Evolutionary conservation across 352 stramenopile genomes (phyloP), one percentile per base, ranked within the genome.

Genomic region (Phytophthora colocasiae): DNA sequence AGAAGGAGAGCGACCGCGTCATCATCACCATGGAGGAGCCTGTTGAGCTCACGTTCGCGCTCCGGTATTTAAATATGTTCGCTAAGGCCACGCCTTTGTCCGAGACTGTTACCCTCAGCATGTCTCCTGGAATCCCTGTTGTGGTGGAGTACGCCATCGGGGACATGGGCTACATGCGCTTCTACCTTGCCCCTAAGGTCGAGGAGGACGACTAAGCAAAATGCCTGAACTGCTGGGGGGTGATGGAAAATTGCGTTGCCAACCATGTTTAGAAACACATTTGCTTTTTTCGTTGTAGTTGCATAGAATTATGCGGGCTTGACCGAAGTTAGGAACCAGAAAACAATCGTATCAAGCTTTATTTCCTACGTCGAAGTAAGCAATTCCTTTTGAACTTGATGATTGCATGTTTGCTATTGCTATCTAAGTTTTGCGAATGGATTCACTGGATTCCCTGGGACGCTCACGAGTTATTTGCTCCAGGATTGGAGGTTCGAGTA

Each of bases 41-140:
- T 10, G 97, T 99, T 31, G 96, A 99, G 80, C 89, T 99, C 48
- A 98, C 93, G 62, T 99, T 99, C 79, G 98, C 98, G 43, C 85
- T 99, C 45, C 94, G 97, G 54, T 99, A 99, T 90, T 90, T 99
- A 76, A 98, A 98, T 83, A 98, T 99, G 81, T 99, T 99, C 75
- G 98, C 97, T 53, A 99, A 99, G 89, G 98, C 97, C 34, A 99
- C 97, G 50, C 92, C 90, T 32, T 86, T 99, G 59, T 97, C 89
- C 45, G 78, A 92, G 40, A 97, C 78, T 38, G 98, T 99, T 50
- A 98, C 97, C 74, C 85, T 99, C 44, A 98, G 87, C 65, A 99
- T 99, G 95, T 98, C 91, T 43, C 96, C 96, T 7, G 97, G 98
- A 43, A 97, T 99, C 50, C 98, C 98, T 2, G 85, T 99, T 32